These are phyloP conservation scores for Akebia trifoliata DNA, from an alignment of 164 flowering plant genomes.

Conservation along the genomic window DNA sequence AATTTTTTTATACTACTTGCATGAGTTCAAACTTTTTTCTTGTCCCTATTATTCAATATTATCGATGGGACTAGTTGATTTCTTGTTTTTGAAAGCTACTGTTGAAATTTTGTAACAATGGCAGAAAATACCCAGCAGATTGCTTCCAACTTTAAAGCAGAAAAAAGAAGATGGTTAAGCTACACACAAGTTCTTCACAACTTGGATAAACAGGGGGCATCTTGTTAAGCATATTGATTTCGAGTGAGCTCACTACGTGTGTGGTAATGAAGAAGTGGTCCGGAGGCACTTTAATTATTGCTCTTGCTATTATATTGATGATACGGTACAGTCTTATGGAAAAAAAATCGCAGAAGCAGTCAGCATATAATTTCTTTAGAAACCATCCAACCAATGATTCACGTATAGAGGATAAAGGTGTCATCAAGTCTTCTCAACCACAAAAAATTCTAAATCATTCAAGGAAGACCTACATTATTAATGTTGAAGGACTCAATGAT, in stretches of 20 bases:
- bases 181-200: neutral
- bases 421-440: constrained; percentile 9
- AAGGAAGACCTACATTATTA: constrained; percentile 33
- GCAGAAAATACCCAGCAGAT: neutral
- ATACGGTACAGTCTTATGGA: constrained; percentile 44
- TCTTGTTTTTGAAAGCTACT: neutral
- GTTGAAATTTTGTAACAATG: neutral
- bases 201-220: neutral
- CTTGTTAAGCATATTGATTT: neutral
- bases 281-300: constrained; percentile 51
- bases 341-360: constrained; percentile 37
- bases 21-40: too few relatives aligned
- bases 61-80: too few relatives aligned
- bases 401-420: constrained; percentile 4
- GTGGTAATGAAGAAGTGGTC: constrained; percentile 81
- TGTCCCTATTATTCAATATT: too few relatives aligned
- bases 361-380: constrained; percentile 48
- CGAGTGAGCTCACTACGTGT: neutral
- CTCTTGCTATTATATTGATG: constrained; percentile 50
- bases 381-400: constrained; percentile 27
- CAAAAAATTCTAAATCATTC: constrained; percentile 4
- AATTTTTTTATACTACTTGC: too few relatives aligned
- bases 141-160: neutral
- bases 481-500: constrained; percentile 48
- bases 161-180: neutral